These are phyloP conservation scores for Xylariaceae sp. DNA, from an alignment of 2,329 filamentous ascomycete species.

Conservation along the genomic window DNA sequence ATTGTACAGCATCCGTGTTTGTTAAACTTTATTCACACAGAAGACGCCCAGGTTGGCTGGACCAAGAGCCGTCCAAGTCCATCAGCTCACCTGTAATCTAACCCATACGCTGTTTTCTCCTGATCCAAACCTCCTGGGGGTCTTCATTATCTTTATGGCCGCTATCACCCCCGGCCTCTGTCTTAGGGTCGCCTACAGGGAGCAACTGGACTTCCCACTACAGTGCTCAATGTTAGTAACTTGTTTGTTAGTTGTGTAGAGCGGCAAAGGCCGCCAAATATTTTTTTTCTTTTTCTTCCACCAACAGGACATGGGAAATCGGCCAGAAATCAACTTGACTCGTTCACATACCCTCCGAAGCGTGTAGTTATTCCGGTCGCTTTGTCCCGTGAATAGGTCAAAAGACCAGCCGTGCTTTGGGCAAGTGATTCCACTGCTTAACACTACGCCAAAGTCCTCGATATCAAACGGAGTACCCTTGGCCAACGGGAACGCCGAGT, in stretches of 20 bases:
- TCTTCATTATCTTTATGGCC: slow-evolving; percentile 23
- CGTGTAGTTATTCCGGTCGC: slow-evolving; percentile 67
- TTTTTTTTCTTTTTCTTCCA: no score
- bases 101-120: slow-evolving; percentile 43
- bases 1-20: no score
- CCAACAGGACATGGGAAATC: no score
- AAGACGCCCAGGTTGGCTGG: neutral
- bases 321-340: no score
- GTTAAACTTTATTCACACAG: no score
- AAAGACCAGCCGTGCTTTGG: slow-evolving; percentile 77
- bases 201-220: slow-evolving; percentile 31
- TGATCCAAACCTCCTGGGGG: slow-evolving; percentile 40
- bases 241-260: neutral
- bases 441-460: slow-evolving; percentile 71
- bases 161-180: neutral
- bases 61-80: neutral
- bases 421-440: slow-evolving; percentile 69
- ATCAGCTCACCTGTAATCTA: slow-evolving; percentile 23
- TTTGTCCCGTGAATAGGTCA: slow-evolving; percentile 67
- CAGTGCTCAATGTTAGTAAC: neutral
- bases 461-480: slow-evolving; percentile 71
- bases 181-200: slow-evolving; percentile 2
- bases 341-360: slow-evolving; percentile 52
- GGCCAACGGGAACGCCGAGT: slow-evolving; percentile 70
- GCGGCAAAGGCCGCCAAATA: neutral